Conservation (phyloP, 2,329 filamentous ascomycete species). For the Saccharata proteae region DNA sequence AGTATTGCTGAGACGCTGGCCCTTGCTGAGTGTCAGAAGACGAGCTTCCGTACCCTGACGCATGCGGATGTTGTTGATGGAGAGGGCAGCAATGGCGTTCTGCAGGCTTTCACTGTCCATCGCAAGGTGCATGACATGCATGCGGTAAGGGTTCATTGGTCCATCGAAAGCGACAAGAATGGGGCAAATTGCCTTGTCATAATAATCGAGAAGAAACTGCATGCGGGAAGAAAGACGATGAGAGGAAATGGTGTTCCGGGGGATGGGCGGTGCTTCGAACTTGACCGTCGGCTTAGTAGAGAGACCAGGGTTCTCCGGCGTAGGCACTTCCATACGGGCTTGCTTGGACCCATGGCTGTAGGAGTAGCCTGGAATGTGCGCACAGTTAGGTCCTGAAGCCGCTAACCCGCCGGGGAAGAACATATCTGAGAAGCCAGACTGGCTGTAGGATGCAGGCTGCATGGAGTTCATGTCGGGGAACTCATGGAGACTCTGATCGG, state of each 20-base stretch:
- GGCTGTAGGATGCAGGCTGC: slow-evolving; percentile 20
- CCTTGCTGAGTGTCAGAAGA: slow-evolving; percentile 17
- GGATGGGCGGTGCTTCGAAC: neutral
- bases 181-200: slow-evolving; percentile 82
- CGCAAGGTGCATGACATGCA: slow-evolving; percentile 69
- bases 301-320: slow-evolving; percentile 8
- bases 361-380: slow-evolving; percentile 20
- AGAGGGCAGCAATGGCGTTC: slow-evolving; percentile 80
- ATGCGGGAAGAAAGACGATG: slow-evolving; percentile 59
- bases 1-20: slow-evolving; percentile 19
- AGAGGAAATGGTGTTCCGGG: neutral
- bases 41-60: slow-evolving; percentile 49
- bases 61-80: slow-evolving; percentile 84
- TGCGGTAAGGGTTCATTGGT: slow-evolving; percentile 72
- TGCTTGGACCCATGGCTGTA: slow-evolving; percentile 14
- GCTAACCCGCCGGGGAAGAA: slow-evolving; percentile 14
- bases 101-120: slow-evolving; percentile 71
- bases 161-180: slow-evolving; percentile 87
- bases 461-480: slow-evolving; percentile 28
- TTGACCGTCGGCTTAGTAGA: slow-evolving; percentile 8
- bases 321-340: slow-evolving; percentile 3
- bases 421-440: slow-evolving; percentile 24
- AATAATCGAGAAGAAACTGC: slow-evolving; percentile 85
- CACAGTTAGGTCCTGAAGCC: slow-evolving; percentile 8
- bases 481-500: slow-evolving; percentile 32